Evolutionary conservation across 768 basidiomycete genomes (phyloP).

Genomic region (Lactifluus piperatus): DNA sequence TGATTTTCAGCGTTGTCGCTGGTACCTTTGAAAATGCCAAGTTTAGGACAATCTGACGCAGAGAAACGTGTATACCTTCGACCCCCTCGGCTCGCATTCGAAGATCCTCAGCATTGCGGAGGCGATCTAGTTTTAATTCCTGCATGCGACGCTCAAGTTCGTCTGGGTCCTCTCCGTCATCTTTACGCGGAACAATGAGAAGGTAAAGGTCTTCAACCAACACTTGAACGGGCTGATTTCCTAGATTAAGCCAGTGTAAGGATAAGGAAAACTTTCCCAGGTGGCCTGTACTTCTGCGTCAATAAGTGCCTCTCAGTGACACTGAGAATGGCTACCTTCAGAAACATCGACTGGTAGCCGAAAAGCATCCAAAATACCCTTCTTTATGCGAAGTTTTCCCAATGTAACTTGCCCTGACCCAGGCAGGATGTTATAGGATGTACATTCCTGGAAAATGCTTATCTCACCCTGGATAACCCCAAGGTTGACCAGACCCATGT

Average conservation of each 20-base stretch:
- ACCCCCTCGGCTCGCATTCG: conserved; percentile 53
- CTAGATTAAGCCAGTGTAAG: conserved; percentile 83
- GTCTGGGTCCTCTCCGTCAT: conserved; percentile 58
- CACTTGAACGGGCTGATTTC: conserved; percentile 85
- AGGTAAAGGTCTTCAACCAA: conserved; percentile 92
- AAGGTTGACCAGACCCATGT: conserved; percentile 90
- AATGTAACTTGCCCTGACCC: conserved; percentile 64
- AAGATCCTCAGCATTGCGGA: conserved; percentile 81
- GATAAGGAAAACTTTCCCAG: conserved; percentile 81
- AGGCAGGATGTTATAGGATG: conserved; percentile 10
- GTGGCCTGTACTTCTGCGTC: conserved; percentile 43
- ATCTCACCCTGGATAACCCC: conserved; percentile 74
- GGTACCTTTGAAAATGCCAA: conserved; percentile 13
- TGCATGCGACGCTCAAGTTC: conserved; percentile 82
- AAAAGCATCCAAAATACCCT: conserved; percentile 90
- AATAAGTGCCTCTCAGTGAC: neutral
- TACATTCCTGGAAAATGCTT: neutral
- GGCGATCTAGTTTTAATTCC: conserved; percentile 79
- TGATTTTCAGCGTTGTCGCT: conserved; percentile 58
- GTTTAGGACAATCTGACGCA: neutral
- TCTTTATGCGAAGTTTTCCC: conserved; percentile 79
- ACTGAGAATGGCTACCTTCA: conserved; percentile 48
- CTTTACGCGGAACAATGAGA: conserved; percentile 76
- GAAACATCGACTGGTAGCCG: conserved; percentile 90
- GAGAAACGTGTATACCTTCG: conserved; percentile 32